A percentile compares a stretch with the other conserved stretches of the same genome.
Conservation (phyloP, 805 yeast species). For the Pichia paraexigua region DNA sequence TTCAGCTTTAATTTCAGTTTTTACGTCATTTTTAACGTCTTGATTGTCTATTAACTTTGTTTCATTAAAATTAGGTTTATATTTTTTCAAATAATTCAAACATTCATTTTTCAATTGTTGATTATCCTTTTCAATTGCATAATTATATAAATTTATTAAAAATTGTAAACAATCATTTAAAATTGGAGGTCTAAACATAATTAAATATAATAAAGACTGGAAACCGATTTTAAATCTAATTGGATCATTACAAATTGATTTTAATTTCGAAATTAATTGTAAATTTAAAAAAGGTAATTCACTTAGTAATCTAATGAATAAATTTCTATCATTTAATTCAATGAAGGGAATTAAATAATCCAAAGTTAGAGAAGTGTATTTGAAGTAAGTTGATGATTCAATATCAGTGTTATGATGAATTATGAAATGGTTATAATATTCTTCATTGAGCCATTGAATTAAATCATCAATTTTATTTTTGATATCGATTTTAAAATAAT, state of each 20-base stretch:
- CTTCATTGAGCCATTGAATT: constrained; percentile 92
- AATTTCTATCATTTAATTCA: constrained; percentile 72
- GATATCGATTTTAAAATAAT: constrained; percentile 66
- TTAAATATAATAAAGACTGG: constrained; percentile 69
- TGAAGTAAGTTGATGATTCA: constrained; percentile 38
- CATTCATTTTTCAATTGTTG: constrained; percentile 45
- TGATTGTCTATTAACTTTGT: background rate
- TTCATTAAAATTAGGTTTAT: constrained; percentile 20
- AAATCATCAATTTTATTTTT: constrained; percentile 64
- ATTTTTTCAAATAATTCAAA: constrained; percentile 38
- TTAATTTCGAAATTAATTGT: constrained; percentile 54
- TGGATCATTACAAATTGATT: constrained; percentile 79
- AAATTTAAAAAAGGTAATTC: constrained; percentile 75
- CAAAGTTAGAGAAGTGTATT: constrained; percentile 63
- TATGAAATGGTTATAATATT: constrained; percentile 63
- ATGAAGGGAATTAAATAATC: constrained; percentile 79
- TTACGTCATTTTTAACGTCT: background rate
- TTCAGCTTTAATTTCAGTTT: background rate
- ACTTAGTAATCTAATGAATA: constrained; percentile 73
- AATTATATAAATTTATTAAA: constrained; percentile 39
- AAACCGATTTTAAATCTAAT: constrained; percentile 73
- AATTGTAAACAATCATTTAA: constrained; percentile 44
- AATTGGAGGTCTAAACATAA: constrained; percentile 89
- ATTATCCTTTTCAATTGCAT: constrained; percentile 26
- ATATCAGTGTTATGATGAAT: constrained; percentile 10